Percentiles rank a stretch among this genome's conserved stretches.
Conservation (phyloP, 208 protist genomes). For the Leishmania mexicana region DNA sequence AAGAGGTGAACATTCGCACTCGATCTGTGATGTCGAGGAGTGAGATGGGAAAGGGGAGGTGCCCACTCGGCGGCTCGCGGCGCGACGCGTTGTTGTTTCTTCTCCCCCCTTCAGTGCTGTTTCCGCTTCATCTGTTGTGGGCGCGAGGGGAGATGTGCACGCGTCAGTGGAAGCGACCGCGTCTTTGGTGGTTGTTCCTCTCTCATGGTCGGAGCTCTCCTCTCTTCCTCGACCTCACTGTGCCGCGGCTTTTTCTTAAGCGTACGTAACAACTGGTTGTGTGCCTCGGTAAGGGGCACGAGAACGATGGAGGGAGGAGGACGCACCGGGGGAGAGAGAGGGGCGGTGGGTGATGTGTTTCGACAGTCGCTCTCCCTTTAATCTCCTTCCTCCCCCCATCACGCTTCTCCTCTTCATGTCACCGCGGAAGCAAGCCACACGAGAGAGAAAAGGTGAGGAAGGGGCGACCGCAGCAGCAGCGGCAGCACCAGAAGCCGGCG, state of each 20-base stretch:
- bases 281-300: background rate
- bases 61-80: background rate
- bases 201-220: background rate
- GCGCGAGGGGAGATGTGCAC: background rate
- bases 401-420: background rate
- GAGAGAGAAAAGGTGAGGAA: background rate
- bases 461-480: no score
- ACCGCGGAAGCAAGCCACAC: background rate
- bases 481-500: background rate
- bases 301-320: background rate
- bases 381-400: background rate
- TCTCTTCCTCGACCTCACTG: background rate
- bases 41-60: background rate
- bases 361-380: background rate
- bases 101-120: background rate
- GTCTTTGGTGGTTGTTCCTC: background rate
- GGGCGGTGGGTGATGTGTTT: background rate
- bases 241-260: constrained; percentile 3
- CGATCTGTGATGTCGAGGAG: background rate
- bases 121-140: background rate
- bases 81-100: background rate
- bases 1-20: background rate
- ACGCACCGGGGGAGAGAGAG: background rate
- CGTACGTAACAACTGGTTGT: background rate
- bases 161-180: background rate